phyloP scores from a whole-genome alignment of 148 eudicot species.

The Fallopia convolvulus region DNA sequence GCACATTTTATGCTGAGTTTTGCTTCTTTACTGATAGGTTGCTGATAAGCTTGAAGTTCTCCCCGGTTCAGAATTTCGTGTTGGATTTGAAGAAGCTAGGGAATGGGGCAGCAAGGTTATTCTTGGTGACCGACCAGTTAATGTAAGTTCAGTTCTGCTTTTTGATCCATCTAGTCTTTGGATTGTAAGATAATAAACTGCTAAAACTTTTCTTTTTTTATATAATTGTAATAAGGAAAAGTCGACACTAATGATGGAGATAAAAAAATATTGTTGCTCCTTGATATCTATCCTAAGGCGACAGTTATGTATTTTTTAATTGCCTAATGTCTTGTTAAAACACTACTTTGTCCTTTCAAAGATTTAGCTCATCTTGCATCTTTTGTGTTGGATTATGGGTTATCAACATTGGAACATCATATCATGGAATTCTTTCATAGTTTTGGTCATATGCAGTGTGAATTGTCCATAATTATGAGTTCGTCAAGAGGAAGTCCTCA shows the following conservation, averaged over 20 bases:
- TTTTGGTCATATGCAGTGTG: not conserved
- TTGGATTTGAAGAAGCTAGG: constrained; percentile 92
- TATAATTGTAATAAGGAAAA: not conserved
- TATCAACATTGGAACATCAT: not conserved
- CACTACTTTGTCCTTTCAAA: not conserved
- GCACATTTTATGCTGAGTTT: not conserved
- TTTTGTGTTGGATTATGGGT: not conserved
- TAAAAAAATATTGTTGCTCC: not conserved
- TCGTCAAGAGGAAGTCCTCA: not conserved
- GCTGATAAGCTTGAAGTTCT: constrained; percentile 87
- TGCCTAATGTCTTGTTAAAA: not conserved
- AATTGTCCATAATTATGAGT: not conserved
- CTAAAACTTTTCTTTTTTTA: not conserved
- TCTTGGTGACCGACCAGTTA: constrained; percentile 98
- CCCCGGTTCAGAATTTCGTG: constrained; percentile 96
- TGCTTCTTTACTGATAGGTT: constrained; percentile 34
- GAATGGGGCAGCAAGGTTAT: constrained; percentile 88
- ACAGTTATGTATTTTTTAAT: not conserved
- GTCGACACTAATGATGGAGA: not conserved
- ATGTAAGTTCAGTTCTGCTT: constrained; percentile 29
- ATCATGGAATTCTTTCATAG: not conserved
- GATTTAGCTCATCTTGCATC: not conserved
- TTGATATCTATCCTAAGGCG: not conserved
- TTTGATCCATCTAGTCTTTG: not conserved
- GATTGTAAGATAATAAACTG: not conserved